Evolutionary conservation across 306 rosid genomes (phyloP).

Genomic region (Spatholobus suberectus): DNA sequence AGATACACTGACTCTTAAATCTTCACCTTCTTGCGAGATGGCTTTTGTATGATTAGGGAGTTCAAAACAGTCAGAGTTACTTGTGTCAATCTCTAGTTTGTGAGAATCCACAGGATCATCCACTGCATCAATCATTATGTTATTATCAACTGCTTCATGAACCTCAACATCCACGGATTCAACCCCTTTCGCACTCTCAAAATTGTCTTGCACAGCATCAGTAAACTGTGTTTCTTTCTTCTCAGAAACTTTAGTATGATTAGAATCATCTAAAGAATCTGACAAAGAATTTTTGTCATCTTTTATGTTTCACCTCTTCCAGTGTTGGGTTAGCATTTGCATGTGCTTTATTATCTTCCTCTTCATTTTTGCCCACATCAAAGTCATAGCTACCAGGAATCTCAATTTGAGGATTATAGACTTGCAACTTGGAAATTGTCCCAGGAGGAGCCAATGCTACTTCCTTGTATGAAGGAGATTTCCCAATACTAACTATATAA

Average conservation of each 20-base stretch:
- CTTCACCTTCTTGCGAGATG: conserved; percentile 56
- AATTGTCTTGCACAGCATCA: conserved; percentile 47
- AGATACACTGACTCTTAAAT: conserved; percentile 47
- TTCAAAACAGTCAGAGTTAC: conserved; percentile 54
- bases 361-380: conserved; percentile 43
- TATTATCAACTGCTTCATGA: conserved; percentile 49
- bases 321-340: conserved; percentile 46
- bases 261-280: conserved; percentile 45
- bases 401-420: conserved; percentile 56
- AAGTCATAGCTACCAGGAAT: conserved; percentile 47
- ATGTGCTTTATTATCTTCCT: conserved; percentile 50
- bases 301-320: conserved; percentile 43
- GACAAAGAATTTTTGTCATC: conserved; percentile 41
- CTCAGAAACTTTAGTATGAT: conserved; percentile 48
- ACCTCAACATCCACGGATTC: conserved; percentile 49
- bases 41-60: conserved; percentile 44
- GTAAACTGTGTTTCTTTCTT: conserved; percentile 47
- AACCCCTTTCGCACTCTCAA: conserved; percentile 50
- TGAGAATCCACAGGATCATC: conserved; percentile 48
- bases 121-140: conserved; percentile 42
- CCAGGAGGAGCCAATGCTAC: conserved; percentile 96
- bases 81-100: conserved; percentile 46
- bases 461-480: conserved; percentile 92
- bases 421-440: conserved; percentile 68
- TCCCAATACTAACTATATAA: conserved; percentile 67